Evolutionary conservation across 140 eudicot species (phyloP).

Genomic region (Oenanthe javanica): DNA sequence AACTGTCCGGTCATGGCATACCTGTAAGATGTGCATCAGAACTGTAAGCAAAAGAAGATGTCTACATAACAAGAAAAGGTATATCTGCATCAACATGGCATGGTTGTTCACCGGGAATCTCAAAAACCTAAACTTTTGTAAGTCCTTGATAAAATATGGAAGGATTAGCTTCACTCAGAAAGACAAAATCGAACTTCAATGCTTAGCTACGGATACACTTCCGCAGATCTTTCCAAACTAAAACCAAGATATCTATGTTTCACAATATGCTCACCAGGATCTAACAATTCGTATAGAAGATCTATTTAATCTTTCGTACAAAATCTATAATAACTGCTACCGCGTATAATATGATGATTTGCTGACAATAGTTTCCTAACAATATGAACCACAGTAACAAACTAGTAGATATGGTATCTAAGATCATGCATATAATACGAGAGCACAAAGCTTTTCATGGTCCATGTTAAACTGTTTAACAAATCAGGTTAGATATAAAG

Average conservation of each 20-base stretch:
- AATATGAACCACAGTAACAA: background rate
- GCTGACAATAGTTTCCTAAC: background rate
- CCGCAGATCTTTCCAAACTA: background rate
- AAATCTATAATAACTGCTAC: background rate
- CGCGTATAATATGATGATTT: background rate
- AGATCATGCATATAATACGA: background rate
- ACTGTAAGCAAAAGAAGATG: background rate
- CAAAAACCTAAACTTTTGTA: background rate
- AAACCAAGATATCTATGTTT: background rate
- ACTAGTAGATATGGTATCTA: background rate
- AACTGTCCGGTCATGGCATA: slow-evolving; percentile 72
- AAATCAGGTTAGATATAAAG: background rate
- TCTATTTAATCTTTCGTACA: background rate
- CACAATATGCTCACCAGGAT: too few relatives aligned
- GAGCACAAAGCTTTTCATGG: background rate
- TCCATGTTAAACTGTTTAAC: background rate
- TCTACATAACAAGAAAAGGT: background rate
- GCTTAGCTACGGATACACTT: background rate
- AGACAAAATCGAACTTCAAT: background rate
- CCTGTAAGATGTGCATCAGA: slow-evolving; percentile 23
- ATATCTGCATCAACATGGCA: background rate
- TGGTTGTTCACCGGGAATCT: background rate
- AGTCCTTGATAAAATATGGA: background rate
- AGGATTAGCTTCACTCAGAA: background rate
- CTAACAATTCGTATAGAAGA: background rate